A percentile compares a stretch with the other conserved stretches of the same genome.
phyloP scores from a whole-genome alignment of 2,329 filamentous ascomycete genomes.

The Pseudogymnoascus sp. region DNA sequence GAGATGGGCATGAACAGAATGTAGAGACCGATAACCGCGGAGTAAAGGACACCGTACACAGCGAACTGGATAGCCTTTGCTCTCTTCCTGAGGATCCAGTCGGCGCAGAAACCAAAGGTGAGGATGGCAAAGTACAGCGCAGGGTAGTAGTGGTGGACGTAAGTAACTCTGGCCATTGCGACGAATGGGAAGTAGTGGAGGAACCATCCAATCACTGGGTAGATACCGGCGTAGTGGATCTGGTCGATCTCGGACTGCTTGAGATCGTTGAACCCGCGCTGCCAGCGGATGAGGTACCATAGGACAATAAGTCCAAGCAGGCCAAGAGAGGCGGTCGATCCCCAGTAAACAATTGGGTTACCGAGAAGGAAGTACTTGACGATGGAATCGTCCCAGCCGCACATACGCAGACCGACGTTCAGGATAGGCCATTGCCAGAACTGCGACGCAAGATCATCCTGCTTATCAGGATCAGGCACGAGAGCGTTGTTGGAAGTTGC shows the following conservation, averaged over 20 bases:
- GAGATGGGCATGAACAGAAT: slow-evolving; percentile 87
- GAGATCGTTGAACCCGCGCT: slow-evolving; percentile 85
- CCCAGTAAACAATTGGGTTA: slow-evolving; percentile 96
- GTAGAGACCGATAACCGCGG: slow-evolving; percentile 71
- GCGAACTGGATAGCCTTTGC: slow-evolving; percentile 56
- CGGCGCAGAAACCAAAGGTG: slow-evolving; percentile 75
- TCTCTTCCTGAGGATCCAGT: slow-evolving; percentile 70
- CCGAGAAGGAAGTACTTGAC: slow-evolving; percentile 98
- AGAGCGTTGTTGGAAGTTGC: slow-evolving; percentile 99
- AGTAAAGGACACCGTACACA: slow-evolving; percentile 70
- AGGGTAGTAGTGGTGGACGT: slow-evolving; percentile 98
- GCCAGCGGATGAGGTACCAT: slow-evolving; percentile 92
- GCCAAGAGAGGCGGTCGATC: slow-evolving; percentile 71
- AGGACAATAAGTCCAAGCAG: slow-evolving; percentile 63
- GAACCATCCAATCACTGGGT: slow-evolving; percentile 89
- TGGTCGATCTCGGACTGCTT: slow-evolving; percentile 76
- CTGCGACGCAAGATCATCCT: slow-evolving; percentile 91
- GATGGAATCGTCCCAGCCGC: slow-evolving; percentile 90
- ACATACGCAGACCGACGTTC: slow-evolving; percentile 94
- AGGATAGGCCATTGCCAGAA: slow-evolving; percentile 99
- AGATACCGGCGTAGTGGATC: slow-evolving; percentile 88
- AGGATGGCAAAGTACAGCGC: slow-evolving; percentile 97
- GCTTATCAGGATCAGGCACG: slow-evolving; percentile 96
- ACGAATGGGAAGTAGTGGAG: slow-evolving; percentile 94
- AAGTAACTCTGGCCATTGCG: slow-evolving; percentile 96